A percentile compares a stretch with the other conserved stretches of the same genome.
Evolutionary conservation across 2,329 filamentous ascomycete species (phyloP).

Genomic region (Talaromyces marneffei): DNA sequence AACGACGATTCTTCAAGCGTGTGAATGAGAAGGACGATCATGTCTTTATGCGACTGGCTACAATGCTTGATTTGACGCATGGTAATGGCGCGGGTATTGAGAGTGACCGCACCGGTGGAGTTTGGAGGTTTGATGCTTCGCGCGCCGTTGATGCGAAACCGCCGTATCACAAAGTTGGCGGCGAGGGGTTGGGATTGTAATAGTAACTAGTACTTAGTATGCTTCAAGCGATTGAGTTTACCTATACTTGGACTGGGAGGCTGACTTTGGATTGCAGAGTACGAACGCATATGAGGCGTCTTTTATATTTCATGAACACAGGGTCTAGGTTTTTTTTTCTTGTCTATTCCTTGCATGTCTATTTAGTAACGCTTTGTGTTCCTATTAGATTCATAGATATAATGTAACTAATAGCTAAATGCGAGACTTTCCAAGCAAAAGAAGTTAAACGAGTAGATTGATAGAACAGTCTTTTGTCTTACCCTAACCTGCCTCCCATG

Average conservation of each 20-base stretch:
- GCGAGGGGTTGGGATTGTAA: constrained; percentile 35
- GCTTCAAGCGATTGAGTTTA: neutral
- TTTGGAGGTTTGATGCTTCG: constrained; percentile 62
- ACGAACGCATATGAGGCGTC: neutral
- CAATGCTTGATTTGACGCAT: constrained; percentile 33
- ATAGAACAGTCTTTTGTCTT: neutral
- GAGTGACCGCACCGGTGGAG: constrained; percentile 60
- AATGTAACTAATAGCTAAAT: constrained; percentile 1
- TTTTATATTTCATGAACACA: neutral
- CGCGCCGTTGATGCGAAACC: constrained; percentile 43
- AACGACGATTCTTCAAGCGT: constrained; percentile 70
- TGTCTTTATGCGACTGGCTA: constrained; percentile 40
- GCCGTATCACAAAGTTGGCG: constrained; percentile 39
- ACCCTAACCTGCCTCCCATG: neutral
- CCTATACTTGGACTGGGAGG: neutral
- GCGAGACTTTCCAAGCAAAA: neutral
- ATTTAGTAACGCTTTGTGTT: neutral
- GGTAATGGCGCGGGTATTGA: constrained; percentile 47
- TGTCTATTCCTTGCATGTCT: neutral
- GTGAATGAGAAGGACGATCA: constrained; percentile 33
- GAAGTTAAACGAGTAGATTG: neutral
- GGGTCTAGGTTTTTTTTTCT: neutral
- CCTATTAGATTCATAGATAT: neutral
- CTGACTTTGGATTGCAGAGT: neutral
- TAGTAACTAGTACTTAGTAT: neutral